phyloP scores from a whole-genome alignment of 768 basidiomycete genomes.

The Suillus subluteus region DNA sequence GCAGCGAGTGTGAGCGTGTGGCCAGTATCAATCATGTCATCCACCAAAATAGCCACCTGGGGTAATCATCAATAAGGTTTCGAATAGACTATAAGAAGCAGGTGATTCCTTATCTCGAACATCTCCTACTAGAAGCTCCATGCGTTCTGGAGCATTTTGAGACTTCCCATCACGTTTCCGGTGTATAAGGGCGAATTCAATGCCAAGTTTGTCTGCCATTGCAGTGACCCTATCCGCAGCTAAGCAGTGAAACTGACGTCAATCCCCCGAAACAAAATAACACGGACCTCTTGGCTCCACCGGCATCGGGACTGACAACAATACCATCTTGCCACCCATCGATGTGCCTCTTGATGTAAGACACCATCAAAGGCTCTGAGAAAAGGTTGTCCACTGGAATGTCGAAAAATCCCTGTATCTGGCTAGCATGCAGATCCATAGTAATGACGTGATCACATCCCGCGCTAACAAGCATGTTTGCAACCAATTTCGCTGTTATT shows the following conservation, averaged over 20 bases:
- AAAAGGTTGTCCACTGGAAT: conserved; percentile 98
- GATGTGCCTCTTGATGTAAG: conserved; percentile 88
- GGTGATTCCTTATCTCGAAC: conserved; percentile 79
- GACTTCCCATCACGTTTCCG: conserved; percentile 79
- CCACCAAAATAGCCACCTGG: conserved; percentile 91
- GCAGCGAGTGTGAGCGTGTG: conserved; percentile 85
- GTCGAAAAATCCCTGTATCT: conserved; percentile 99
- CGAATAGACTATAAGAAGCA: conserved; percentile 2
- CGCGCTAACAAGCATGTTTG: conserved; percentile 96
- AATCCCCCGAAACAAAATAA: not conserved
- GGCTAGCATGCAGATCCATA: conserved; percentile 97
- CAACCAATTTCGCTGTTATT: conserved; percentile 97
- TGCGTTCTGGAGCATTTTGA: conserved; percentile 69
- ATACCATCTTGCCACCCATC: conserved; percentile 86
- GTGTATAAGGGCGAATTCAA: conserved; percentile 96
- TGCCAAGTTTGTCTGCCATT: conserved; percentile 92
- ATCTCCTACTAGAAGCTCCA: conserved; percentile 95
- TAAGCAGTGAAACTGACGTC: conserved; percentile 7
- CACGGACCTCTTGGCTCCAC: conserved; percentile 94
- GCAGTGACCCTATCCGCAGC: conserved; percentile 73
- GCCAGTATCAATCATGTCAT: conserved; percentile 99
- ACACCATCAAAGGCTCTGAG: conserved; percentile 93
- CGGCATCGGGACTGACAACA: conserved; percentile 96
- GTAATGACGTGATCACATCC: conserved; percentile 99
- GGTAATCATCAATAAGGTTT: conserved; percentile 10